These are phyloP conservation scores for Diaporthe longicolla DNA, from an alignment of 2,329 filamentous ascomycete genomes.

Conservation along the genomic window DNA sequence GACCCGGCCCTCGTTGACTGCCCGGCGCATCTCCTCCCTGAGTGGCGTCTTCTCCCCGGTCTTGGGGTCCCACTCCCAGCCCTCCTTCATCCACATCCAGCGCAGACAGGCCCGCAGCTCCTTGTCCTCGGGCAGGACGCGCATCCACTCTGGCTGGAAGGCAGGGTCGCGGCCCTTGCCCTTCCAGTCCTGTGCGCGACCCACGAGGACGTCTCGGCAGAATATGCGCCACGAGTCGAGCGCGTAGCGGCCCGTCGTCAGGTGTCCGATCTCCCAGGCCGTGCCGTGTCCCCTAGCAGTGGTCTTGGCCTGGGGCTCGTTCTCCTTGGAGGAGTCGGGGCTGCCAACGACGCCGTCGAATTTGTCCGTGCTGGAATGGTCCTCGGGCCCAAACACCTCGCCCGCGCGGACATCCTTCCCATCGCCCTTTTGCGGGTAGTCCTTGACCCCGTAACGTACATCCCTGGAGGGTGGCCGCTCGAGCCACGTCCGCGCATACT, in stretches of 20 bases:
- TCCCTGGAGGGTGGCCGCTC: constrained; percentile 71
- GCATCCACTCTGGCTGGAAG: constrained; percentile 92
- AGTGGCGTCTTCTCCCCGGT: constrained; percentile 75
- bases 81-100: constrained; percentile 94
- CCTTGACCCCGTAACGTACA: constrained; percentile 66
- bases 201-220: constrained; percentile 83
- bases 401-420: constrained; percentile 50
- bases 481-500: constrained; percentile 79
- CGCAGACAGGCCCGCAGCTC: constrained; percentile 88
- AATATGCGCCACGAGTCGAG: constrained; percentile 95
- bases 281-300: constrained; percentile 50
- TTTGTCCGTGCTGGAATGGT: constrained; percentile 36
- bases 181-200: constrained; percentile 75
- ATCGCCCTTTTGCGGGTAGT: constrained; percentile 56
- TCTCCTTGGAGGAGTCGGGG: constrained; percentile 36
- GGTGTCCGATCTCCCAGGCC: constrained; percentile 87
- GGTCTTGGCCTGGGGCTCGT: constrained; percentile 40
- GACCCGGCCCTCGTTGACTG: constrained; percentile 71
- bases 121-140: constrained; percentile 86
- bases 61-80: constrained; percentile 82
- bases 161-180: constrained; percentile 65
- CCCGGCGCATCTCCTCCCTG: constrained; percentile 65
- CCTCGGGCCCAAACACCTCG: constrained; percentile 49
- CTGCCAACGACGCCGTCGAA: neutral
- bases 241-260: constrained; percentile 86